Base-by-base conservation (phyloP, 768 basidiomycete genomes). In the Rhodotorula paludigena region DNA sequence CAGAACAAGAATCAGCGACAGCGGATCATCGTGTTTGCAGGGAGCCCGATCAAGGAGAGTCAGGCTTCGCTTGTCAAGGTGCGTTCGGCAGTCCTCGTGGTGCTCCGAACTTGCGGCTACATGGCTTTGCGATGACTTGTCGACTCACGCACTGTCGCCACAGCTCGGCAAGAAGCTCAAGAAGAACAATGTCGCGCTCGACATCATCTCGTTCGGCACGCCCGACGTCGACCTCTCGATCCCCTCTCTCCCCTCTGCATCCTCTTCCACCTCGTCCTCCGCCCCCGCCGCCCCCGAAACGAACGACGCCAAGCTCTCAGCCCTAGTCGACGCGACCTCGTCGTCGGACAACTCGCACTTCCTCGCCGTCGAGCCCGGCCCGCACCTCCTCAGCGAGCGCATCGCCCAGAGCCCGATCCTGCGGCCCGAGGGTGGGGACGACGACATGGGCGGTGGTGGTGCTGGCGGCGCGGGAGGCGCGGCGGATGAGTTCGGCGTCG, bases 1-100 rank as follows among this genome's bases (percentile, higher is more conserved):
- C 91, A 93, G 79, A 97, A 98, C 83, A 98, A 98, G 85, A 97
- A 92, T 76, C 86, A 94, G 38, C 88, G 93, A 30, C 96, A 99
- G 75, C 86, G 96, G 47, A 89, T 99, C 74, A 86, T 99, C 76
- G 89, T 91, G 51, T 96, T 98, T 73, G 87, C 92, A 60, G 92
- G 87, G 23, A 93, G 90, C 7, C 96, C 96, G 3, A 79, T 92
- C 38, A 86, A 82, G 14, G 84, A 87, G 18, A 87, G 89, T 65
- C 89, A 90, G 77, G 86, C 88, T 73, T 82, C 83, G 35, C 59
- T 72, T 35, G 71, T 72, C 55, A 72, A 72, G 57, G 71, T 72
- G 35, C 56, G 66, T 42, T 12, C n/a, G 7, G 33, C 20, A 12
- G 1, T 25, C 20, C 47, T n/a, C n/a, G 1, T 23, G 6, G 16